Base-by-base conservation (phyloP, 116 monocot genomes). In the Cymodocea nodosa region DNA sequence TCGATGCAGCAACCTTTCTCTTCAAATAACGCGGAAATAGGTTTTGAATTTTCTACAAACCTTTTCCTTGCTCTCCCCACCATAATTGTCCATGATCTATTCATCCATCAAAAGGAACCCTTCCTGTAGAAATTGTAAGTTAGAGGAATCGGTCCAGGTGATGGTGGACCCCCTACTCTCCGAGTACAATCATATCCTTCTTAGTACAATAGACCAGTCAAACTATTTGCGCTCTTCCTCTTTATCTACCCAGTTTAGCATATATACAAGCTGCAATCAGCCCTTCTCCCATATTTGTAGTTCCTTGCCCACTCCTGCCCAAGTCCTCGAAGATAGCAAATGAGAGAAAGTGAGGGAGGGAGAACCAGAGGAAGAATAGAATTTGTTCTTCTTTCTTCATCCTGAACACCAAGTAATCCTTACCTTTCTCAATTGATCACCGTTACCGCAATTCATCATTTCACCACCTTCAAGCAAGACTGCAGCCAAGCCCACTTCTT, bases 11-110 rank as follows among this genome's bases (percentile, higher is more conserved):
- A 10, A 40, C 6, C 10, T 40, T 40, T 40, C 10, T 40, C 40
- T 6, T 10, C 40, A 40, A 10, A 8, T 44, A 44, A 44, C 44
- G 44, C 51, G 67, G 24, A 67, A 53, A 16, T 52, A 30, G 51
- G 34, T 67, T n/a, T 36, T 53, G 67, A 67, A 35, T 23, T 34
- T 67, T 67, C 67, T 65, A 4, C 65, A 12, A 44, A 11, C 23
- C 50, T 23, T 25, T 50, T 22, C 23, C 50, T 5, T 9, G 11
- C 24, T 16, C 4, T 65, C 51, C 11, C 50, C 4, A n/a, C n/a
- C n/a, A n/a, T n/a, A n/a, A n/a, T n/a, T n/a, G n/a, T 22, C 13
- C 49, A 15, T 17, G 9, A 20, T 11, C 7, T 11, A 8, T 4
- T 12, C 2, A 39, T 39, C 39, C 0, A 39, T 39, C 39, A 39